Conservation (phyloP, 441 rosid species). For the Biscutella laevigata region DNA sequence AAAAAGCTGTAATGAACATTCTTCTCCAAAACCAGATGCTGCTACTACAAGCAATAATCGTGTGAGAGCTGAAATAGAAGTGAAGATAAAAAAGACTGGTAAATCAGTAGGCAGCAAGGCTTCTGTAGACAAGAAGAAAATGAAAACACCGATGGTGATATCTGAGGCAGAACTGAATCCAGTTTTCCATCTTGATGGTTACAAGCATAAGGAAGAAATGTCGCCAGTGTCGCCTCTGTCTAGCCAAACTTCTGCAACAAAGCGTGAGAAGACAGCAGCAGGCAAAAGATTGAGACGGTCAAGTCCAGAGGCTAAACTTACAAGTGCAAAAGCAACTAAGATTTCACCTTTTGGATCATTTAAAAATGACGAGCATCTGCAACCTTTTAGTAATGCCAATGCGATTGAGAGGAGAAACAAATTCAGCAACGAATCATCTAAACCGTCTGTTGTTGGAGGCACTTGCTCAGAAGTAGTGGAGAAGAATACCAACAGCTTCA, state of each 20-base stretch:
- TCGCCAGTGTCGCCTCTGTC: conserved; percentile 19
- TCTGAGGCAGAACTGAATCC: conserved; percentile 8
- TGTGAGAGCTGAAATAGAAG: conserved; percentile 1
- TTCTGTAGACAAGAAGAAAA: conserved; percentile 9
- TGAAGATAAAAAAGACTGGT: background rate
- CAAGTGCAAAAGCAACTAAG: background rate
- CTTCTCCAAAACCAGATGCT: conserved; percentile 16
- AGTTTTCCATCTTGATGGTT: conserved; percentile 25
- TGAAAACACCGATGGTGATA: conserved; percentile 4
- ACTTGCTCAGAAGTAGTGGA: conserved; percentile 11
- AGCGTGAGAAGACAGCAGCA: conserved; percentile 8
- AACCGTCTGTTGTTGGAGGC: conserved; percentile 8
- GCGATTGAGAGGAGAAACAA: conserved; percentile 12
- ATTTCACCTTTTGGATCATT: conserved; percentile 15
- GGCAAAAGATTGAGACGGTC: conserved; percentile 2
- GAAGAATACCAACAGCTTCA: conserved; percentile 11
- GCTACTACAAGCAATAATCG: background rate
- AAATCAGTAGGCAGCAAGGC: conserved; percentile 7
- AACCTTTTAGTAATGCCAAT: conserved; percentile 19
- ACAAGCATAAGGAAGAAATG: conserved; percentile 14
- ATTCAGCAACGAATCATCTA: conserved; percentile 3
- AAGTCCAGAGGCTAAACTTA: conserved; percentile 13
- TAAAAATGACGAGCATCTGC: conserved; percentile 10
- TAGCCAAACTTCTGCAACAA: conserved; percentile 14
- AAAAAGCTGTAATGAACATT: background rate